Conservation (phyloP, 1,139 yeast genomes). For the Saccharomyces pastorianus region DNA sequence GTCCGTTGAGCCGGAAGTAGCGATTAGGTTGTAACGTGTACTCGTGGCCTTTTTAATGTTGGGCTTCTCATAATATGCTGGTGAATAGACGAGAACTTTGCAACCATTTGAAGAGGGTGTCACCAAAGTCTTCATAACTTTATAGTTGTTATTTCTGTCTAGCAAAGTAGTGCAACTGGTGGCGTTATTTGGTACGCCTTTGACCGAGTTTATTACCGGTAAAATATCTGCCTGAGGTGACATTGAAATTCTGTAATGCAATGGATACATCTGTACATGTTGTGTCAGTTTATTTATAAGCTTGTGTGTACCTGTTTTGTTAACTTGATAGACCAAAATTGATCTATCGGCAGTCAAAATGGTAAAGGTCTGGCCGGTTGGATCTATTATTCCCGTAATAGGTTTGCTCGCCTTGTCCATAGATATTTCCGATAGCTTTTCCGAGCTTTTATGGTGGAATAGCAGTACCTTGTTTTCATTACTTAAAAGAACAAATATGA, state of each 20-base stretch:
- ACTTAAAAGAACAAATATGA: constrained; percentile 21
- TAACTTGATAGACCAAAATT: constrained; percentile 24
- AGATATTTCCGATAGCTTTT: constrained; percentile 13
- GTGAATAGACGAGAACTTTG: constrained; percentile 48
- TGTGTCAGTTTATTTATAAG: constrained; percentile 22
- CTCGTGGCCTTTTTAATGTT: constrained; percentile 21
- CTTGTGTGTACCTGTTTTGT: constrained; percentile 19
- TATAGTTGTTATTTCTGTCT: constrained; percentile 37
- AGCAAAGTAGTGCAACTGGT: constrained; percentile 24
- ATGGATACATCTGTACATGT: constrained; percentile 26
- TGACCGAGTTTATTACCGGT: constrained; percentile 29
- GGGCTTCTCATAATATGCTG: constrained; percentile 35
- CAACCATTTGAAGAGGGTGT: constrained; percentile 51
- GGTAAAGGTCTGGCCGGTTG: constrained; percentile 24
- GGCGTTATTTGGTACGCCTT: constrained; percentile 16
- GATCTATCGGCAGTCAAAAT: constrained; percentile 25
- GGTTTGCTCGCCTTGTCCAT: constrained; percentile 20
- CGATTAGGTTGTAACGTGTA: constrained; percentile 52
- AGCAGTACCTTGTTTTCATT: constrained; percentile 19
- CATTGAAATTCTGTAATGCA: constrained; percentile 29
- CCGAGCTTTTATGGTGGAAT: constrained; percentile 11
- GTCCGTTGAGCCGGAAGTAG: constrained; percentile 75
- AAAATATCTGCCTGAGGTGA: constrained; percentile 29
- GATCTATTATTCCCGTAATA: constrained; percentile 25
- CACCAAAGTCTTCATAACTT: constrained; percentile 42